Conservation (phyloP, 805 yeast genomes). For the Saccharomyces mikatae region DNA sequence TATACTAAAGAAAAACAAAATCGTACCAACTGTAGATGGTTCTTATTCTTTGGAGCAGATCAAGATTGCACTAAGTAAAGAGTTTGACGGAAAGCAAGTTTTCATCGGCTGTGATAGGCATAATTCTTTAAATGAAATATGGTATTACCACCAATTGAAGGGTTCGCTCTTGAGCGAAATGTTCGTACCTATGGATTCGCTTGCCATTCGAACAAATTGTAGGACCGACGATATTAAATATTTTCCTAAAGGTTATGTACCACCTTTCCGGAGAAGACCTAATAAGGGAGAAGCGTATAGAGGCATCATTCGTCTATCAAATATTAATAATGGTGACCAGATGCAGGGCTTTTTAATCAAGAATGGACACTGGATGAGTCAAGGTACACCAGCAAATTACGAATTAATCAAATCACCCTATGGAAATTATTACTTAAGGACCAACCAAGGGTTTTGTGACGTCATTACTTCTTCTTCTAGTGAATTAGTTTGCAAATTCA, state of each 20-base stretch:
- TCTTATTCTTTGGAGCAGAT: conserved; percentile 54
- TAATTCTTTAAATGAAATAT: conserved; percentile 40
- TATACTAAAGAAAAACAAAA: conserved; percentile 60
- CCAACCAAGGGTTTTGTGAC: conserved; percentile 72
- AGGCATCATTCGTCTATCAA: conserved; percentile 3
- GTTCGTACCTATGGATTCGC: conserved; percentile 55
- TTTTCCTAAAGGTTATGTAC: conserved; percentile 53
- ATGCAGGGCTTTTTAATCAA: conserved; percentile 53
- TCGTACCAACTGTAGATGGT: conserved; percentile 50
- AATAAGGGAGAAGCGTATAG: conserved; percentile 12
- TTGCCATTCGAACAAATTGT: conserved; percentile 47
- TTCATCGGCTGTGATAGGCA: conserved; percentile 52
- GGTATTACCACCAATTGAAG: conserved; percentile 70
- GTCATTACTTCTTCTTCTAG: conserved; percentile 24
- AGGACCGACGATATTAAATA: conserved; percentile 61
- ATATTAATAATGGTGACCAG: conserved; percentile 27
- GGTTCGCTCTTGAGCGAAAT: conserved; percentile 67
- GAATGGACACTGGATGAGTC: conserved; percentile 74
- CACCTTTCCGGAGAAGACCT: conserved; percentile 24
- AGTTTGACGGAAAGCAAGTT: conserved; percentile 46
- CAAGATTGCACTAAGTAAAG: conserved; percentile 41
- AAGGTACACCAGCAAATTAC: conserved; percentile 81
- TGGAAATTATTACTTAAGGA: conserved; percentile 64
- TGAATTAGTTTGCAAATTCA: conserved; percentile 29
- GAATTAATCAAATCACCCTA: conserved; percentile 47